Percentiles rank a stretch among this genome's conserved stretches.
phyloP scores from a whole-genome alignment of 495 filamentous ascomycete genomes.

The Penicillium ucsense region DNA sequence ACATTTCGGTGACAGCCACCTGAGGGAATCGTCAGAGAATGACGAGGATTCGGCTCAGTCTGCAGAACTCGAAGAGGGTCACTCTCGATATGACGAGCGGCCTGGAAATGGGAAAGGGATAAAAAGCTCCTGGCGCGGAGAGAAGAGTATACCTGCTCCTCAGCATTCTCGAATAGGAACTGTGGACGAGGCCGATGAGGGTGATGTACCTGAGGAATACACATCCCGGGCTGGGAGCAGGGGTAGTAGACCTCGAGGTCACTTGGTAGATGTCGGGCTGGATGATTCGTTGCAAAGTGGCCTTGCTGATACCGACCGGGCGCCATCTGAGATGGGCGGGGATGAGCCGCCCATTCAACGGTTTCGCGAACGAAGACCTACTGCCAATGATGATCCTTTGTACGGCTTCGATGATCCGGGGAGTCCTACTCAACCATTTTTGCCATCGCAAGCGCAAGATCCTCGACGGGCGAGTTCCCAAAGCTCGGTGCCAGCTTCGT shows the following conservation, averaged over 20 bases:
- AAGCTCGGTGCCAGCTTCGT: slow-evolving; percentile 26
- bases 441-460: slow-evolving; percentile 25
- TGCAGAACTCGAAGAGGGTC: slow-evolving; percentile 45
- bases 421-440: slow-evolving; percentile 32
- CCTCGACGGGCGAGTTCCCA: slow-evolving; percentile 34
- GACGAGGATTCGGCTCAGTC: slow-evolving; percentile 59
- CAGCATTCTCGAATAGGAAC: slow-evolving; percentile 18
- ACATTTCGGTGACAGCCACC: slow-evolving; percentile 68
- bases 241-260: slow-evolving; percentile 52
- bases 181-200: slow-evolving; percentile 11
- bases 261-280: slow-evolving; percentile 82
- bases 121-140: slow-evolving; percentile 46
- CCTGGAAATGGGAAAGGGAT: slow-evolving; percentile 36
- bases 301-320: slow-evolving; percentile 37
- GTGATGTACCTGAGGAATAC: slow-evolving; percentile 3
- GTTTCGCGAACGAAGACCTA: slow-evolving; percentile 49
- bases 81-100: slow-evolving; percentile 23
- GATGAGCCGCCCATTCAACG: slow-evolving; percentile 79
- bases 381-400: slow-evolving; percentile 13
- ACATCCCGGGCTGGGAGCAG: slow-evolving; percentile 29
- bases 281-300: slow-evolving; percentile 49
- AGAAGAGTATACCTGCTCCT: slow-evolving; percentile 18
- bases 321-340: slow-evolving; percentile 49
- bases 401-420: slow-evolving; percentile 28
- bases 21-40: slow-evolving; percentile 73